Conservation (phyloP, 305 asterid genomes). For the Nicotiana rustica region DNA sequence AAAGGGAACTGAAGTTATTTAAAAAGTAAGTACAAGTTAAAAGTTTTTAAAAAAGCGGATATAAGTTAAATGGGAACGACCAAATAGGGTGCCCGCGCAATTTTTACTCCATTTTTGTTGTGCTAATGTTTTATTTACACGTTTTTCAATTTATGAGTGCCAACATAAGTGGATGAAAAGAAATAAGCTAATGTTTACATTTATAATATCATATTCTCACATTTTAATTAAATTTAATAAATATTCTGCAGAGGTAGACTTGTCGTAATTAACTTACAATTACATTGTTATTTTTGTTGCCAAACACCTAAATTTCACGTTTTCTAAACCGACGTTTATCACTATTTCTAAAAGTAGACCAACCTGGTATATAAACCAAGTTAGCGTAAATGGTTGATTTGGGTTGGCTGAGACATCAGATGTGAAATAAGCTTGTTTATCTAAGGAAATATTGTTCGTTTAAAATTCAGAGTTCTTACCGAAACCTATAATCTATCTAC, state of each 20-base stretch:
- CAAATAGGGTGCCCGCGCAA: no score
- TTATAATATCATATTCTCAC: not conserved
- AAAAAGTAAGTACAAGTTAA: no score
- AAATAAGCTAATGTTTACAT: not conserved
- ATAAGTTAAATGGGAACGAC: no score
- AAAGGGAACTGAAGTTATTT: no score
- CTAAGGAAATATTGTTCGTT: not conserved
- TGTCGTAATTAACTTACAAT: not conserved
- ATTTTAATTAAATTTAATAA: not conserved
- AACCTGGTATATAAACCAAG: not conserved
- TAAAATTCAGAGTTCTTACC: not conserved
- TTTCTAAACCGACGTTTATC: not conserved
- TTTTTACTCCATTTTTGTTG: no score
- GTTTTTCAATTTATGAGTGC: no score
- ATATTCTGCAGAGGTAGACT: not conserved
- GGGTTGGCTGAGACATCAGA: not conserved
- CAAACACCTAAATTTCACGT: slow-evolving; percentile 18
- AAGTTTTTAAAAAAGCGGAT: no score
- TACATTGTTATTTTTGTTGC: not conserved
- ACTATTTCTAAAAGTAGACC: not conserved
- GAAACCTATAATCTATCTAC: not conserved
- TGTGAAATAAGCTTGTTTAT: not conserved
- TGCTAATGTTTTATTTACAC: no score
- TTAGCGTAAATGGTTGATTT: slow-evolving; percentile 7
- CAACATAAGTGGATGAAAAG: no score